A percentile compares a stretch with the other conserved stretches of the same genome.
These are phyloP conservation scores for Rhododendron mucronatum DNA, from an alignment of 148 eudicot species.

Conservation along the genomic window DNA sequence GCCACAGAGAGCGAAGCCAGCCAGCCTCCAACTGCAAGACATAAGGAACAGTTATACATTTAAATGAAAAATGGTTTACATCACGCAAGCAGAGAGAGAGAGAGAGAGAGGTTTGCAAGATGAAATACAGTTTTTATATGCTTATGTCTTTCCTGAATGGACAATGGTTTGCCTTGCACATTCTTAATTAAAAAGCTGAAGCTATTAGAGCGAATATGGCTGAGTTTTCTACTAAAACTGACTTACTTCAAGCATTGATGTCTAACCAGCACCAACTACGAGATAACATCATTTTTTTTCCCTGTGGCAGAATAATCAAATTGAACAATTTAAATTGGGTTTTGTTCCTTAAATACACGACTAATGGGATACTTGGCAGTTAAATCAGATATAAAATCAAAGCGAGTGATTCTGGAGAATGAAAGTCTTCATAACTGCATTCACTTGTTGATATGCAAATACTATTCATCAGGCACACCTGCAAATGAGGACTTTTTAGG, in stretches of 20 bases:
- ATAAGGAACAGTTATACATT: background rate
- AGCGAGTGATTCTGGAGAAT: background rate
- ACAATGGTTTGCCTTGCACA: background rate
- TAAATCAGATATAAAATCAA: background rate
- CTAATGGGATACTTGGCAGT: background rate
- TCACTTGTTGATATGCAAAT: background rate
- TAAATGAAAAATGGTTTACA: background rate
- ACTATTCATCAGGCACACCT: background rate
- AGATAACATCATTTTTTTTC: background rate
- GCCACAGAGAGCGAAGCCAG: conserved; percentile 89
- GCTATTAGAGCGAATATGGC: background rate
- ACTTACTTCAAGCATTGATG: background rate
- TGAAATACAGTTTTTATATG: background rate
- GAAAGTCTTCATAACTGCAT: background rate
- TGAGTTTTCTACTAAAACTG: background rate
- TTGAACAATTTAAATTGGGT: background rate
- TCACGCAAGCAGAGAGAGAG: background rate
- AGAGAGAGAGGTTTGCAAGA: background rate
- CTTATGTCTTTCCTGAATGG: background rate
- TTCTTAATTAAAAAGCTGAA: background rate
- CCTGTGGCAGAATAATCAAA: background rate
- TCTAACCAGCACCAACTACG: background rate
- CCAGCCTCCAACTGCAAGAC: conserved; percentile 90
- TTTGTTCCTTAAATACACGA: background rate
- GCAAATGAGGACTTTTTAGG: background rate